Conservation (phyloP, 306 rosid genomes). For the Elaeagnus macrophylla region DNA sequence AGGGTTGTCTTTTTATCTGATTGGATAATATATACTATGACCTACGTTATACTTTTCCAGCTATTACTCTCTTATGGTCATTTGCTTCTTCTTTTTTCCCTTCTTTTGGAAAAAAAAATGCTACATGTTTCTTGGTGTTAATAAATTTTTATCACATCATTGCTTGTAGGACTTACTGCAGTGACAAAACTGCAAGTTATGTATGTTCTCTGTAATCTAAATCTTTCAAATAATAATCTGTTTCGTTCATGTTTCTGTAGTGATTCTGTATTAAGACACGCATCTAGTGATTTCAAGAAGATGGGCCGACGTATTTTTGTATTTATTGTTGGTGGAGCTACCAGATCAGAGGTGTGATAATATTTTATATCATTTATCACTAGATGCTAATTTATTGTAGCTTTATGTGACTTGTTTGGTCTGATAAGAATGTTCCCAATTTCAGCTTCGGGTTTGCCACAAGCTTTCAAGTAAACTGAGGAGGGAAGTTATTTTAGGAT, state of each 20-base stretch:
- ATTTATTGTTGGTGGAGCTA: conserved; percentile 91
- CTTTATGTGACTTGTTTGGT: neutral
- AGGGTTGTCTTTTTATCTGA: neutral
- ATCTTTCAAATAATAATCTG: neutral
- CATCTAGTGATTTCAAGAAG: conserved; percentile 86
- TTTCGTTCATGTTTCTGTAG: conserved; percentile 27
- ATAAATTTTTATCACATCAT: no score
- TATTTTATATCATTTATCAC: neutral
- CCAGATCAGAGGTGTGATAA: conserved; percentile 80
- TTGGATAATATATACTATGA: neutral
- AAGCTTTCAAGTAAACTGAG: conserved; percentile 71
- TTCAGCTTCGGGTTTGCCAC: conserved; percentile 92
- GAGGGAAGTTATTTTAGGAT: conserved; percentile 89
- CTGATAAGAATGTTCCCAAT: conserved; percentile 18
- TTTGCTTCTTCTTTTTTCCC: no score
- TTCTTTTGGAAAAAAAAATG: no score
- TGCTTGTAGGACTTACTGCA: no score
- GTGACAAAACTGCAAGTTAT: no score
- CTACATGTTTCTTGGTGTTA: no score
- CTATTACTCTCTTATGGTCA: neutral
- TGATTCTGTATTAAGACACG: conserved; percentile 75
- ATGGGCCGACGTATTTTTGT: conserved; percentile 81
- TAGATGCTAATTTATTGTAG: neutral
- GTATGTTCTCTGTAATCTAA: neutral
- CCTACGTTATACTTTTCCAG: neutral